A percentile compares a stretch with the other conserved stretches of the same genome.
These are phyloP conservation scores for Entophlyctis helioformis DNA, from an alignment of 192 early-diverging fungal genomes.

Conservation along the genomic window DNA sequence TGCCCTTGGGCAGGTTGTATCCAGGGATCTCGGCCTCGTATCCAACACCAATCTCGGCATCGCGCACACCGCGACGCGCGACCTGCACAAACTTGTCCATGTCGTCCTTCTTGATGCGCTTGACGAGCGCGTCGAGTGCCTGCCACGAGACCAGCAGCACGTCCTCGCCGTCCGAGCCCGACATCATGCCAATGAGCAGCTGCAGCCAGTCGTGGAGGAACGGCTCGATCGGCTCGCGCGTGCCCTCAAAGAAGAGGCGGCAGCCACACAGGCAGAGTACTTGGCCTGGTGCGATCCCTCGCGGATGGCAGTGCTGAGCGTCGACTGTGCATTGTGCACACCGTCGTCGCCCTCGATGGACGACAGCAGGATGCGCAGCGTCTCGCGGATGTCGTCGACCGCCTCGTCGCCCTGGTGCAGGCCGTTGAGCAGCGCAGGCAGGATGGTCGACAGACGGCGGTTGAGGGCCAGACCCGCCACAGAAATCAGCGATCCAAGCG, in stretches of 20 bases:
- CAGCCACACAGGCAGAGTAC: slow-evolving; percentile 45
- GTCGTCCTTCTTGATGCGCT: slow-evolving; percentile 79
- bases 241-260: slow-evolving; percentile 56
- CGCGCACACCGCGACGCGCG: slow-evolving; percentile 52
- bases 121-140: slow-evolving; percentile 70
- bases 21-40: slow-evolving; percentile 34
- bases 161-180: slow-evolving; percentile 25
- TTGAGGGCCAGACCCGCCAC: slow-evolving; percentile 82
- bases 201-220: slow-evolving; percentile 77
- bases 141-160: slow-evolving; percentile 64
- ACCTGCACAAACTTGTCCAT: slow-evolving; percentile 66
- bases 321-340: slow-evolving; percentile 61
- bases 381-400: slow-evolving; percentile 55
- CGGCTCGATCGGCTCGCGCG: slow-evolving; percentile 34
- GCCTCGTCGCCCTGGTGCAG: slow-evolving; percentile 56
- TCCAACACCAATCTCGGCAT: slow-evolving; percentile 33
- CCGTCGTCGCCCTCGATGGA: slow-evolving; percentile 77
- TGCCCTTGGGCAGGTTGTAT: slow-evolving; percentile 34
- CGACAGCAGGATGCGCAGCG: slow-evolving; percentile 57
- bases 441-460: slow-evolving; percentile 65
- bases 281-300: slow-evolving; percentile 4
- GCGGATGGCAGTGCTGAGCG: slow-evolving; percentile 60
- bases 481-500: slow-evolving; percentile 74
- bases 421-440: slow-evolving; percentile 70
- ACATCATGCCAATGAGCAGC: slow-evolving; percentile 61